Base-by-base conservation (phyloP, 2,329 filamentous ascomycete species). In the Cercospora sojina region DNA sequence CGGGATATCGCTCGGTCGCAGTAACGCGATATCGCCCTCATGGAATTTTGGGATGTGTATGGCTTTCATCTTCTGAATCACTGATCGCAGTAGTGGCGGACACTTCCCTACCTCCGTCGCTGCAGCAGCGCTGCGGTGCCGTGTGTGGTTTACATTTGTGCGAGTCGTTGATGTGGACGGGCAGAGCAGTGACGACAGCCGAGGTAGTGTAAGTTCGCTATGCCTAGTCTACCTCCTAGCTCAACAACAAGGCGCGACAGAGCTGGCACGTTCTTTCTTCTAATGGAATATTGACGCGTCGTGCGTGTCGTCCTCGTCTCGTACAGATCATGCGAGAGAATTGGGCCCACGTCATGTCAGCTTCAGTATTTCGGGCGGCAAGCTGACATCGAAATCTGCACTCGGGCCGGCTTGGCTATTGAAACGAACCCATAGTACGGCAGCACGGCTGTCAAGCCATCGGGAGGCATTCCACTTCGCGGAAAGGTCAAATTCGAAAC, bases 1-100 rank as follows among this genome's bases (percentile, higher is more conserved):
- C 5, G 80, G 75, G 10, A 73, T 71, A 65, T 67, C 72, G 69
- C 70, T 71, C 62, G 66, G 71, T 27, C n/a, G 69, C 35, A 77
- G 70, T 64, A 73, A 63, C 59, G 72, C 73, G 49, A 74, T 69
- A 51, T 74, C 73, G 38, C 77, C 63, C 56, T 77, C 70, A 27
- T 66, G 64, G 70, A 79, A 82, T 53, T 77, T 64, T 12, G 76
- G 71, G 59, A 82, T 76, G 31, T 74, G 72, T 23, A 82, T 78
- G 41, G 80, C 79, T 72, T 81, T 78, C 80, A 83, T 82, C n/a
- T 62, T 65, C 35, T 9, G 6, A 3, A 18, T 4, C 3, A 23
- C 5, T n/a, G 8, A 8, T 53, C 47, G n/a, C 47, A 27, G 12
- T 16, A 25, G 25, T 3, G 25, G 47, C 23, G 20, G 8, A 27